Base-by-base conservation (phyloP, 1,284 basidiomycete genomes). In the Neonothopanus nambi region DNA sequence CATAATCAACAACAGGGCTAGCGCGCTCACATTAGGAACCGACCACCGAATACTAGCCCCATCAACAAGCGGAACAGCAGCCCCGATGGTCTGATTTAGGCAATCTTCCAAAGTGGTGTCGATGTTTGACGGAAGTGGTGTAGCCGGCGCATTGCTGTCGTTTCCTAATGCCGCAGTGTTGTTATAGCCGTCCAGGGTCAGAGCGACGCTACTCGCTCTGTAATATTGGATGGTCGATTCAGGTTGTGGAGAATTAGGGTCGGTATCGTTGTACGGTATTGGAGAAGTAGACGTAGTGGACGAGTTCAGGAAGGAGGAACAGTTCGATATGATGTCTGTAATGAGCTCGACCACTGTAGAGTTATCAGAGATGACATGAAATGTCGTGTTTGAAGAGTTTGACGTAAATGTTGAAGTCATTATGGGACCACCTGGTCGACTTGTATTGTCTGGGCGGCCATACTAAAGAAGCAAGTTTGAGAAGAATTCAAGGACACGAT, bases 101-200 rank as follows among this genome's bases (percentile, higher is more conserved):
- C 84, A 84, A 45, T 71, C 63, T 21, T 85, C 58, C 40, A 84
- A 67, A 2, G 67, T 71, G 12, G 64, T 63, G 62, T 85, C 78
- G 26, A 80, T 65, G 23, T 59, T 61, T 0, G 59, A 48, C 0
- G 79, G 80, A 23, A 48, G 7, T 5, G 45, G 51, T 2, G 45
- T 52, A 47, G 40, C 28, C 5, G 51, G 17, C 18, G 51, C 44
- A 30, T 23, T 40, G 9, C 68, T 72, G 28, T 72, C 67, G 26
- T 76, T 71, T 13, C 65, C 59, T 30, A 80, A 65, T 15, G 72
- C 70, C 44, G 73, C 70, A 0, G 82, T 79, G 57, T 85, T 77
- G 61, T 87, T 85, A 65, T 87, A 89, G 1, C 83, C 83, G 56
- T 85, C 80, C 20, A 88, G 69, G 7, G 76, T 74, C 23, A 85